A percentile compares a stretch with the other conserved stretches of the same genome.
Conservation (phyloP, 306 rosid genomes). For the Erythrophleum fordii region DNA sequence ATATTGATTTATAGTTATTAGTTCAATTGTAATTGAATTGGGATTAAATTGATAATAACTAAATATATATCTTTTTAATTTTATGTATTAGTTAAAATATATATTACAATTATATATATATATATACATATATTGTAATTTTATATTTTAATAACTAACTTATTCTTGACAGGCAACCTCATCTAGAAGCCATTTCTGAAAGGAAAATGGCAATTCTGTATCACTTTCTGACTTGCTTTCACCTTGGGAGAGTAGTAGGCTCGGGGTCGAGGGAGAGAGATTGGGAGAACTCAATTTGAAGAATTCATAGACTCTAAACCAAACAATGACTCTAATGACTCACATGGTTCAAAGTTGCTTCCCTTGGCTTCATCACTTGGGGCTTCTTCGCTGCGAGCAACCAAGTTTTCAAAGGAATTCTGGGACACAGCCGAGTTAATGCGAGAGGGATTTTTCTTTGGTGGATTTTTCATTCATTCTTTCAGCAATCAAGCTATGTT, state of each 20-base stretch:
- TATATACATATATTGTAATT: no score
- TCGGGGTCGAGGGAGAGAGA: constrained; percentile 60
- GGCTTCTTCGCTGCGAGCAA: constrained; percentile 55
- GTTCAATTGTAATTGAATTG: no score
- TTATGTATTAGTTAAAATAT: no score
- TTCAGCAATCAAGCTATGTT: constrained; percentile 78
- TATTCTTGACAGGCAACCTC: background rate
- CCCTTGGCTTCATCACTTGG: constrained; percentile 35
- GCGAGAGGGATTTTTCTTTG: constrained; percentile 40
- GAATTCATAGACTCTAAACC: constrained; percentile 68
- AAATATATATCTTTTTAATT: no score
- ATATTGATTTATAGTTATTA: no score
- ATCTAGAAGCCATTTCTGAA: constrained; percentile 40
- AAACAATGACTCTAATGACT: constrained; percentile 55
- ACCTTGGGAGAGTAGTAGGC: constrained; percentile 51
- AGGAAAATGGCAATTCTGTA: constrained; percentile 54
- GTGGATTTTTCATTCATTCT: constrained; percentile 72
- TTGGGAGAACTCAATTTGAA: constrained; percentile 60
- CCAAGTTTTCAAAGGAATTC: constrained; percentile 41
- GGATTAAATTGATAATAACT: no score
- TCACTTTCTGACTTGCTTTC: constrained; percentile 53
- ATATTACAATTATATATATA: no score
- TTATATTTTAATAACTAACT: no score
- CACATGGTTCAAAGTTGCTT: constrained; percentile 36
- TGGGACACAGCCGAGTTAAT: constrained; percentile 38